A percentile compares a stretch with the other conserved stretches of the same genome.
phyloP scores from a whole-genome alignment of 441 rosid genomes.

The Aleurites moluccanus region DNA sequence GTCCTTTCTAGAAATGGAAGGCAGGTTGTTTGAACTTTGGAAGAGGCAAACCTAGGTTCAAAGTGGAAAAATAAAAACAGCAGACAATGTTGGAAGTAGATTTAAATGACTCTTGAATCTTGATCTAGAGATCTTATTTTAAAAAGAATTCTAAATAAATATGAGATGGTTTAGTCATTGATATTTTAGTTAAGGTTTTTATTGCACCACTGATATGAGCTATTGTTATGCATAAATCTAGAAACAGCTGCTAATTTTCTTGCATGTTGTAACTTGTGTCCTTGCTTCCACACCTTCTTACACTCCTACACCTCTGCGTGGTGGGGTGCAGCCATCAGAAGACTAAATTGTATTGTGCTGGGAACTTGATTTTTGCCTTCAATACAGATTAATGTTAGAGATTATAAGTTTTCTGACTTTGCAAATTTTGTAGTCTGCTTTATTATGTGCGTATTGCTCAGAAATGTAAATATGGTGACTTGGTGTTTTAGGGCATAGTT shows the following conservation, averaged over 20 bases:
- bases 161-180: too few relatives aligned
- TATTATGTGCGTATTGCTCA: neutral
- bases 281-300: neutral
- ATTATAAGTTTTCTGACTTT: neutral
- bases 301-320: neutral
- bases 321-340: neutral
- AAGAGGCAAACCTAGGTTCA: neutral
- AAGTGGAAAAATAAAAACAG: neutral
- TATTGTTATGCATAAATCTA: neutral
- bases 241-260: neutral
- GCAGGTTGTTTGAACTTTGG: neutral
- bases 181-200: too few relatives aligned
- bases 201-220: too few relatives aligned
- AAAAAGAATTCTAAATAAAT: neutral
- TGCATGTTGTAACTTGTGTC: neutral
- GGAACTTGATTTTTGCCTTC: neutral
- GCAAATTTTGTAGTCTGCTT: neutral
- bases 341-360: neutral
- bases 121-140: neutral
- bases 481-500: constrained; percentile 41
- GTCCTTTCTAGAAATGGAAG: neutral
- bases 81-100: neutral
- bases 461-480: constrained; percentile 23
- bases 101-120: neutral
- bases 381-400: neutral